A percentile compares a stretch with the other conserved stretches of the same genome.
These are phyloP conservation scores for Geotrichum cucujoidarum DNA, from an alignment of 1,139 yeast species.

Conservation along the genomic window DNA sequence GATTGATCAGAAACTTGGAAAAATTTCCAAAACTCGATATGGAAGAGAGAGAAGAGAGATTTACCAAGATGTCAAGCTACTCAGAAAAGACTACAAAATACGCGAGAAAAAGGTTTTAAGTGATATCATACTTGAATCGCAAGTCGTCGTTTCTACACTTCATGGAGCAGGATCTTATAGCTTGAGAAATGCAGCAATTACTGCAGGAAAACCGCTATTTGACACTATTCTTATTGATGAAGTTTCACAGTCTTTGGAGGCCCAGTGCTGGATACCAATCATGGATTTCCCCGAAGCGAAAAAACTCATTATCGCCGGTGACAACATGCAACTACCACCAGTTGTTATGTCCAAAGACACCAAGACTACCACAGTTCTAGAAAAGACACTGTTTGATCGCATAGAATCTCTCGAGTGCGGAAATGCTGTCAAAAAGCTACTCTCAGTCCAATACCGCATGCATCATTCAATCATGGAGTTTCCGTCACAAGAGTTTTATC, in stretches of 20 bases:
- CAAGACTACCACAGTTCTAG: conserved; percentile 42
- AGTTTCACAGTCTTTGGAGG: conserved; percentile 89
- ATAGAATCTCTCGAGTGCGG: conserved; percentile 49
- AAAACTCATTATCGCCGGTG: conserved; percentile 55
- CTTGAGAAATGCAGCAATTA: conserved; percentile 46
- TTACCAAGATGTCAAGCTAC: conserved; percentile 62
- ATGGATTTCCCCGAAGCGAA: conserved; percentile 56
- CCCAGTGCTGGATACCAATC: conserved; percentile 97
- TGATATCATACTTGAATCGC: conserved; percentile 55
- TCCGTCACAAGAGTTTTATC: conserved; percentile 66
- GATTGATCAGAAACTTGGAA: conserved; percentile 54
- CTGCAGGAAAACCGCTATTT: conserved; percentile 42
- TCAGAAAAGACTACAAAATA: conserved; percentile 61
- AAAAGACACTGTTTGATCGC: conserved; percentile 74
- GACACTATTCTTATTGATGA: conserved; percentile 89
- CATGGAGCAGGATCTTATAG: conserved; percentile 85
- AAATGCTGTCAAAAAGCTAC: conserved; percentile 48
- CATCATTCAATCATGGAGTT: conserved; percentile 70
- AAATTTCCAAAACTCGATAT: conserved; percentile 59
- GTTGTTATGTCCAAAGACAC: conserved; percentile 37
- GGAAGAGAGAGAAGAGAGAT: conserved; percentile 61
- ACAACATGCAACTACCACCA: conserved; percentile 74
- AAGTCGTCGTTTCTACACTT: conserved; percentile 73
- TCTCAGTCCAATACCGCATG: conserved; percentile 86
- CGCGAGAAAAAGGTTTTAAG: conserved; percentile 63